Base-by-base conservation (phyloP, 2,329 filamentous ascomycete species). In the Alternaria ethzedia region DNA sequence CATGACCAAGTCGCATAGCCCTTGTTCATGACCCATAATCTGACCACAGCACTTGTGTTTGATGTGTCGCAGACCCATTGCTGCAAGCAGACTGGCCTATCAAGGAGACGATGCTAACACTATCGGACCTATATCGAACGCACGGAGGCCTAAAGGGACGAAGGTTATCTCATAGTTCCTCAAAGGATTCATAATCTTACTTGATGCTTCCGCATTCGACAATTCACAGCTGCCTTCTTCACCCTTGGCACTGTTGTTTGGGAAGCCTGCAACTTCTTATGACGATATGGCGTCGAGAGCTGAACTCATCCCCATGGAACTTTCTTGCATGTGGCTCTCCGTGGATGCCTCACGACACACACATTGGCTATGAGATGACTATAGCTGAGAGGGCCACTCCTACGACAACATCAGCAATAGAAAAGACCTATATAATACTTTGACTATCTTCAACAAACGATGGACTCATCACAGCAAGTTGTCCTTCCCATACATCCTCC, bases 211-310 rank as follows among this genome's bases (percentile, higher is more conserved):
- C 50, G 32, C 36, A 43, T 51, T 49, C 28, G 43, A 44, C 45
- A 46, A 52, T 55, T 44, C 58, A 45, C 57, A 63, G 62, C 63
- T 72, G 59, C 55, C 30, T 57, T 50, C 47, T 32, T 30, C 45
- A 49, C 51, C 52, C 45, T 58, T 51, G 51, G 49, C 13, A 52
- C 52, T 30, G 43, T 57, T 41, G 54, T 61, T 44, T 50, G 54
- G 46, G 46, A 57, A 13, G 10, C 45, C 36, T 41, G 23, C 56
- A 55, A 43, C 45, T 21, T 30, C 52, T 57, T 59, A 66, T 65
- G 64, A 65, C 63, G 45, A 44, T 67, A 67, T 74, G 66, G 71
- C 70, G 65, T 70, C 66, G 61, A 57, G 32, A 25, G 61, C 58
- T 67, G 61, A 59, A 64, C 58, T 11, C 36, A 17, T 17, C 43